Evolutionary conservation across 177 flowering plant species (phyloP).

Genomic region (Vitis hybrid): DNA sequence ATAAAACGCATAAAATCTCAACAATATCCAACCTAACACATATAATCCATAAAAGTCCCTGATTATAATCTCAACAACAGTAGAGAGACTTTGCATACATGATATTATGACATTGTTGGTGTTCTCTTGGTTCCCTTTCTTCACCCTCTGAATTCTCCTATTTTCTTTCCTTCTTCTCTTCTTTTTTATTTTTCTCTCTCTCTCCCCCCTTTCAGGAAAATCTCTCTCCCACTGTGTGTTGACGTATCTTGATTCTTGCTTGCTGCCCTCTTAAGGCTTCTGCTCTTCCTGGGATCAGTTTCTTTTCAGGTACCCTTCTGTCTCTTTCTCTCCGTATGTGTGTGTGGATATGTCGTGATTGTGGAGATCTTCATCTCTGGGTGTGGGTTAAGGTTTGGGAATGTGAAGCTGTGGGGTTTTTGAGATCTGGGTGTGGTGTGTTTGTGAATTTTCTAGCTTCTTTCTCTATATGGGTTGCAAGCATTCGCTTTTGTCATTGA

Average conservation of each 20-base stretch:
- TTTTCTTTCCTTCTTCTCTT: neutral
- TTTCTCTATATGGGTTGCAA: neutral
- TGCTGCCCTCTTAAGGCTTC: too few species aligned
- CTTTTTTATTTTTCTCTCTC: neutral
- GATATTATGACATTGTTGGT: neutral
- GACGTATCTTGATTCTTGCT: too few species aligned
- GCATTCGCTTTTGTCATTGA: too few species aligned
- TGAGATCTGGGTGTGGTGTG: constrained; percentile 5
- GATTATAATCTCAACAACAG: neutral
- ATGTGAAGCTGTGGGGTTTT: neutral
- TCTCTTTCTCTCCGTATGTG: too few species aligned
- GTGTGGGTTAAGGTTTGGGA: neutral
- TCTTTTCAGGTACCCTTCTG: too few species aligned
- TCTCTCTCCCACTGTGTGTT: neutral
- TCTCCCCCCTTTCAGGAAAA: constrained; percentile 8
- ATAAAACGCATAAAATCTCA: constrained; percentile 19
- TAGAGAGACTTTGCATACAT: neutral
- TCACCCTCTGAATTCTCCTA: neutral
- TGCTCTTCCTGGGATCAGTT: too few species aligned
- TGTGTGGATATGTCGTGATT: too few species aligned
- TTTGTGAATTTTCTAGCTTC: neutral
- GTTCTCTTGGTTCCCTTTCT: neutral
- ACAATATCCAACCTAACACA: constrained; percentile 30
- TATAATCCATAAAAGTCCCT: neutral
- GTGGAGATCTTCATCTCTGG: too few species aligned